Conservation (phyloP, 1,139 yeast species). For the Suhomyces terraborum region DNA sequence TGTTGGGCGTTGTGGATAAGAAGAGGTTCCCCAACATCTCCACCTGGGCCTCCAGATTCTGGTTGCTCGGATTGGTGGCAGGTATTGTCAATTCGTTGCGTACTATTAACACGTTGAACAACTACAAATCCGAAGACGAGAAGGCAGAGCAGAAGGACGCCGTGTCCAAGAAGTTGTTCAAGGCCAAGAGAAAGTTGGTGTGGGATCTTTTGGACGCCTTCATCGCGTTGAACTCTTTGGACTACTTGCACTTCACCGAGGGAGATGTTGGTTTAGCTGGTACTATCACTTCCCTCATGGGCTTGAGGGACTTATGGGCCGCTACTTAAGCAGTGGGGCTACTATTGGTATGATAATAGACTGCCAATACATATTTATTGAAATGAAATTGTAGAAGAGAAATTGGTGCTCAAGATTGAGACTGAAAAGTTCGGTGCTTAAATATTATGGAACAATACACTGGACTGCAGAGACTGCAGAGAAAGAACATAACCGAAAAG, state of each 20-base stretch:
- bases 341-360: not conserved
- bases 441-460: no score
- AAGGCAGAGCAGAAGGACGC: conserved; percentile 39
- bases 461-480: no score
- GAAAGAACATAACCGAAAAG: no score
- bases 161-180: conserved; percentile 35
- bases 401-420: no score
- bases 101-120: conserved; percentile 17
- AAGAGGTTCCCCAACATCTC: conserved; percentile 39
- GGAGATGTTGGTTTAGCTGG: conserved; percentile 88
- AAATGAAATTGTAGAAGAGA: no score
- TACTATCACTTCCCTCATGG: conserved; percentile 75
- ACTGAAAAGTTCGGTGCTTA: no score
- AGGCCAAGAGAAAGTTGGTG: conserved; percentile 63
- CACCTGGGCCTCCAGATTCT: conserved; percentile 60
- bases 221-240: conserved; percentile 73
- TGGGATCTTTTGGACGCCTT: conserved; percentile 81
- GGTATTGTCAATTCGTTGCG: conserved; percentile 62
- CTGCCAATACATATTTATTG: not conserved
- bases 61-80: conserved; percentile 74
- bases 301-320: conserved; percentile 73
- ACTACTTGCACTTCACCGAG: conserved; percentile 65
- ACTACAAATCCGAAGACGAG: conserved; percentile 15
- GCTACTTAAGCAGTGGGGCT: conserved; percentile 20
- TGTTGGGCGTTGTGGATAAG: conserved; percentile 44